A percentile compares a stretch with the other conserved stretches of the same genome.
Conservation (phyloP, 805 yeast species). For the Lachancea sp. region DNA sequence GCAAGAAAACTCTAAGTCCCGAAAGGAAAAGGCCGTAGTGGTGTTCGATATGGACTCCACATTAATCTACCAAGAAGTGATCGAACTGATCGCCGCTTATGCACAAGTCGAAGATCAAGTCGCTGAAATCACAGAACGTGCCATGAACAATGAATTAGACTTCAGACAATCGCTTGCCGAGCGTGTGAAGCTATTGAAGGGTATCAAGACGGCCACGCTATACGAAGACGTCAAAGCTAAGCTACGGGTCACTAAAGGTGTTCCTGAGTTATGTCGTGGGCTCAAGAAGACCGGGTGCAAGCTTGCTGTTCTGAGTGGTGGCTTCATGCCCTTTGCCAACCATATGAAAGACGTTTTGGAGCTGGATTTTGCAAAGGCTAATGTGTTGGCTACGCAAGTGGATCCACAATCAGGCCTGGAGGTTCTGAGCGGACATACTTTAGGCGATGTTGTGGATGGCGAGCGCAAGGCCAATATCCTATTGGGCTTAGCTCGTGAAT, state of each 20-base stretch:
- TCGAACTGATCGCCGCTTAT: slow-evolving; percentile 88
- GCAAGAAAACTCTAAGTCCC: slow-evolving; percentile 20
- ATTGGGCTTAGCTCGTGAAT: slow-evolving; percentile 50
- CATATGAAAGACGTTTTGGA: slow-evolving; percentile 60
- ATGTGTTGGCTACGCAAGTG: slow-evolving; percentile 46
- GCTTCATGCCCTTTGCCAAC: slow-evolving; percentile 83
- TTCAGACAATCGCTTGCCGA: slow-evolving; percentile 72
- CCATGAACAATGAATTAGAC: slow-evolving; percentile 96
- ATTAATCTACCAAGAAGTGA: slow-evolving; percentile 90
- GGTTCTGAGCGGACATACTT: slow-evolving; percentile 64
- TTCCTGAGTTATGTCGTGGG: slow-evolving; percentile 56
- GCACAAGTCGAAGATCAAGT: slow-evolving; percentile 89
- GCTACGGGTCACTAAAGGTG: slow-evolving; percentile 80
- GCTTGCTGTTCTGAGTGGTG: slow-evolving; percentile 89
- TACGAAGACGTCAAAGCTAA: slow-evolving; percentile 75
- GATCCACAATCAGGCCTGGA: slow-evolving; percentile 38
- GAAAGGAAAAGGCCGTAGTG: slow-evolving; percentile 44
- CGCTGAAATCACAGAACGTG: slow-evolving; percentile 80
- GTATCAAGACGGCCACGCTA: slow-evolving; percentile 62
- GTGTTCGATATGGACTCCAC: slow-evolving; percentile 99
- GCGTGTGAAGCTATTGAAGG: slow-evolving; percentile 75
- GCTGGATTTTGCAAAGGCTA: slow-evolving; percentile 87
- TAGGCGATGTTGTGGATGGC: slow-evolving; percentile 84
- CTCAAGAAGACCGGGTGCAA: slow-evolving; percentile 57
- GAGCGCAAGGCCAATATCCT: slow-evolving; percentile 71